Percentiles rank a stretch among this genome's conserved stretches.
Conservation (phyloP, 2,329 filamentous ascomycete species). For the Clarireedia paspali region DNA sequence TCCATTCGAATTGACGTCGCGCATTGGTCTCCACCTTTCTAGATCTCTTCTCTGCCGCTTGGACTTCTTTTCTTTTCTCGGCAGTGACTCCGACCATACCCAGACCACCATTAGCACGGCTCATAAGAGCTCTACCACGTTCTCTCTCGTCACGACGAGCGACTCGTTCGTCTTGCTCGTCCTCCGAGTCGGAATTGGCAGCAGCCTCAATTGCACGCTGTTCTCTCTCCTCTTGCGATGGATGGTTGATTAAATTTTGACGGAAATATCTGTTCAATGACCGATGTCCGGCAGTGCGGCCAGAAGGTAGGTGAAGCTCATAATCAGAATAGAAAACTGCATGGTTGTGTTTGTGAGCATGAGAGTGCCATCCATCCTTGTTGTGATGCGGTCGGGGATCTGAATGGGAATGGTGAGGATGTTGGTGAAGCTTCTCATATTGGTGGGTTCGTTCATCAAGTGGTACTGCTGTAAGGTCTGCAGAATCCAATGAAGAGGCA, state of each 20-base stretch:
- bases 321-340: conserved; percentile 87
- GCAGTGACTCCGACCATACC: conserved; percentile 74
- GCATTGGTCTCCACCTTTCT: conserved; percentile 56
- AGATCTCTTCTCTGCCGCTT: conserved; percentile 60
- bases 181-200: conserved; percentile 39
- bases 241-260: conserved; percentile 84
- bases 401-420: conserved; percentile 66
- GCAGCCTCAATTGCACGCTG: conserved; percentile 53
- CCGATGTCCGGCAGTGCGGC: conserved; percentile 82
- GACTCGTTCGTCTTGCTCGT: conserved; percentile 34
- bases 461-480: conserved; percentile 72
- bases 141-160: conserved; percentile 32
- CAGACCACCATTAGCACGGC: conserved; percentile 61
- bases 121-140: conserved; percentile 49
- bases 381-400: conserved; percentile 68
- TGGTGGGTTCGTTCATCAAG: conserved; percentile 65
- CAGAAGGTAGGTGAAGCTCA: conserved; percentile 86
- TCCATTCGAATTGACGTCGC: conserved; percentile 57
- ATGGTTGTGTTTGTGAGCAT: conserved; percentile 64
- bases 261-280: conserved; percentile 82
- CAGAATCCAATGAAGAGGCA: conserved; percentile 79
- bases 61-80: conserved; percentile 63
- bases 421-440: conserved; percentile 63
- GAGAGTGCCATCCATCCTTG: conserved; percentile 72
- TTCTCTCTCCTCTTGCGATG: conserved; percentile 68